Evolutionary conservation across 1,139 yeast species (phyloP).

Genomic region (Suhomyces choctaworum): DNA sequence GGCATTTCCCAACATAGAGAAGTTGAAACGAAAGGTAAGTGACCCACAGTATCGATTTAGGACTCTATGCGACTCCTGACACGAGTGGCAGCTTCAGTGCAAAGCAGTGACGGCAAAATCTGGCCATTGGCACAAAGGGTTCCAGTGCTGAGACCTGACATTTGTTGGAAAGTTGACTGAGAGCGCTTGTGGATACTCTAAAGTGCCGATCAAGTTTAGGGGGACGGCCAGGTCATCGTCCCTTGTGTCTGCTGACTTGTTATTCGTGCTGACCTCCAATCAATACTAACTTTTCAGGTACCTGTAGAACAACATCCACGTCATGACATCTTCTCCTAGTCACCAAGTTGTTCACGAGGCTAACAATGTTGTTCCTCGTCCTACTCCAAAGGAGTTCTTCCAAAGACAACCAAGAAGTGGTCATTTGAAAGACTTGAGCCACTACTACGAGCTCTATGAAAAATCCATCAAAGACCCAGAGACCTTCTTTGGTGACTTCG

Average conservation of each 20-base stretch:
- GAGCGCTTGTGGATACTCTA: too few relatives aligned
- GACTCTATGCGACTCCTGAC: too few relatives aligned
- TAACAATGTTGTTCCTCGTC: slow-evolving; percentile 58
- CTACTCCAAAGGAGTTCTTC: slow-evolving; percentile 75
- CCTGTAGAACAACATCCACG: slow-evolving; percentile 1
- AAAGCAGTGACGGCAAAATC: not conserved
- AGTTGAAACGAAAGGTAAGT: slow-evolving; percentile 8
- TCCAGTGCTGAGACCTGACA: too few relatives aligned
- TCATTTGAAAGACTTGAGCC: slow-evolving; percentile 53
- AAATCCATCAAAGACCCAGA: slow-evolving; percentile 83
- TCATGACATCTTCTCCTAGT: slow-evolving; percentile 12
- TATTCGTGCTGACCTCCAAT: too few relatives aligned
- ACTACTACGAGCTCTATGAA: slow-evolving; percentile 71
- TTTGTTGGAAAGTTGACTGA: too few relatives aligned
- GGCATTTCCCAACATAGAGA: slow-evolving; percentile 6
- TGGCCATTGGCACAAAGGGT: not conserved
- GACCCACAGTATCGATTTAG: too few relatives aligned
- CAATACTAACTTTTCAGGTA: slow-evolving; percentile 7
- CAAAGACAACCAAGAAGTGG: slow-evolving; percentile 66
- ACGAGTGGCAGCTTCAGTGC: too few relatives aligned
- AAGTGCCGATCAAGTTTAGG: too few relatives aligned
- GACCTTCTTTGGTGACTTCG: slow-evolving; percentile 79
- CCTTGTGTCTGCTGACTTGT: too few relatives aligned
- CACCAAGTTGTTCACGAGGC: slow-evolving; percentile 80
- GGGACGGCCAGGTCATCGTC: too few relatives aligned